Evolutionary conservation across 2,329 filamentous ascomycete genomes (phyloP).

Genomic region (Colletotrichum paranaense): DNA sequence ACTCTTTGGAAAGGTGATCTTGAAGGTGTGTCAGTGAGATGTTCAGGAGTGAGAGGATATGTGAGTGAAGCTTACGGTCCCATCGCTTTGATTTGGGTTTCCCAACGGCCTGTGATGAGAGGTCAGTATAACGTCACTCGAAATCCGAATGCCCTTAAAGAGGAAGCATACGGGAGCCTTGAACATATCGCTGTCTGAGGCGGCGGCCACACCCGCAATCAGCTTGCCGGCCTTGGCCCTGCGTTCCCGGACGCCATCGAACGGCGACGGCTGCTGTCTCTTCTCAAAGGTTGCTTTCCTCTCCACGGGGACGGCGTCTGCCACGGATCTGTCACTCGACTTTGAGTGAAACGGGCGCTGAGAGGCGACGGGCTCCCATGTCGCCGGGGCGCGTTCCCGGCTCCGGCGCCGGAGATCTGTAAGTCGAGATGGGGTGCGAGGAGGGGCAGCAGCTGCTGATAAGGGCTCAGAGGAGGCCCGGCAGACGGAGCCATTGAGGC

Average conservation of each 20-base stretch:
- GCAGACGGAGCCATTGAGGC: slow-evolving; percentile 27
- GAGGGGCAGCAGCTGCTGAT: slow-evolving; percentile 1
- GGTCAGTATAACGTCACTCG: slow-evolving; percentile 17
- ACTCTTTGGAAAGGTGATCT: slow-evolving; percentile 73
- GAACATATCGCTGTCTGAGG: slow-evolving; percentile 84
- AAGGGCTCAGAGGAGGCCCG: slow-evolving; percentile 8
- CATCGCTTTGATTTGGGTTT: slow-evolving; percentile 86
- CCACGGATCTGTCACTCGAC: slow-evolving; percentile 29
- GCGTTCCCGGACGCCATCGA: slow-evolving; percentile 74
- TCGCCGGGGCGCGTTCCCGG: slow-evolving; percentile 1
- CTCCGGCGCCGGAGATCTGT: slow-evolving; percentile 32
- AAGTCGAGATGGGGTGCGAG: slow-evolving; percentile 17
- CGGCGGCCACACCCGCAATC: slow-evolving; percentile 80
- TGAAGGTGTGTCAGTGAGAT: background rate
- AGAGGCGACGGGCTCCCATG: background rate
- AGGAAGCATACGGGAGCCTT: slow-evolving; percentile 73
- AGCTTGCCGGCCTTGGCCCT: slow-evolving; percentile 79
- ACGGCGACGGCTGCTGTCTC: slow-evolving; percentile 34
- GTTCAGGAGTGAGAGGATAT: background rate
- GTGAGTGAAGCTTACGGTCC: slow-evolving; percentile 77
- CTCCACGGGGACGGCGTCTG: slow-evolving; percentile 34
- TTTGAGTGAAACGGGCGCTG: slow-evolving; percentile 29
- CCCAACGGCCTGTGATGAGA: slow-evolving; percentile 46
- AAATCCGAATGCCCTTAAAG: background rate
- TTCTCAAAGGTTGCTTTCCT: slow-evolving; percentile 34